Evolutionary conservation across 2,329 filamentous ascomycete genomes (phyloP).

Genomic region (Mariannaea elegans): DNA sequence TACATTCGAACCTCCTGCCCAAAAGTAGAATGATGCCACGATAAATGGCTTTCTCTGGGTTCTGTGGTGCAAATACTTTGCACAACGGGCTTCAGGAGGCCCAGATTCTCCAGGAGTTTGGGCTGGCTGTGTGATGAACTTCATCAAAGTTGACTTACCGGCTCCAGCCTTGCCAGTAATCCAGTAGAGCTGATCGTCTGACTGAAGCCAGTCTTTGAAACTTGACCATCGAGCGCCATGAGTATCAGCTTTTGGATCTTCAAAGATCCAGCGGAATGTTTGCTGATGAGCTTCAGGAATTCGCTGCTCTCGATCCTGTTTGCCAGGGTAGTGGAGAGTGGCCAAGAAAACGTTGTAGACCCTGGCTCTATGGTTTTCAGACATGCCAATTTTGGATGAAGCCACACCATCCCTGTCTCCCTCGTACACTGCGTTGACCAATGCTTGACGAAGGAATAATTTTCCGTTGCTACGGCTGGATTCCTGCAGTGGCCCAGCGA

Average conservation of each 20-base stretch:
- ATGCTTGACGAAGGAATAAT: background rate
- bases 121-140: background rate
- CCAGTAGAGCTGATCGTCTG: slow-evolving; percentile 12
- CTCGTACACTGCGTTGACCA: slow-evolving; percentile 1
- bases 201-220: slow-evolving; percentile 21
- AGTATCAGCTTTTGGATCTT: accelerated
- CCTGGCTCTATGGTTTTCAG: background rate
- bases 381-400: background rate
- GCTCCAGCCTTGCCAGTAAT: slow-evolving; percentile 25
- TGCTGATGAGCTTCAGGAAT: slow-evolving; percentile 20
- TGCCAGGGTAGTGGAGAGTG: slow-evolving; percentile 13
- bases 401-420: background rate
- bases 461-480: background rate
- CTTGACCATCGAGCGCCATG: background rate
- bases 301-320: slow-evolving; percentile 15
- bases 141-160: slow-evolving; percentile 7
- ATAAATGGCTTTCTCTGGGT: background rate
- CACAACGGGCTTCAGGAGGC: background rate
- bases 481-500: background rate
- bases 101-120: background rate
- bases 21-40: slow-evolving; percentile 24
- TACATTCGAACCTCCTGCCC: slow-evolving; percentile 12
- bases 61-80: slow-evolving; percentile 1
- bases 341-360: slow-evolving; percentile 9
- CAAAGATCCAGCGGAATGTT: slow-evolving; percentile 23